These are phyloP conservation scores for Tillandsia fasciculata DNA, from an alignment of 176 grass and related monocot genomes.

Conservation along the genomic window DNA sequence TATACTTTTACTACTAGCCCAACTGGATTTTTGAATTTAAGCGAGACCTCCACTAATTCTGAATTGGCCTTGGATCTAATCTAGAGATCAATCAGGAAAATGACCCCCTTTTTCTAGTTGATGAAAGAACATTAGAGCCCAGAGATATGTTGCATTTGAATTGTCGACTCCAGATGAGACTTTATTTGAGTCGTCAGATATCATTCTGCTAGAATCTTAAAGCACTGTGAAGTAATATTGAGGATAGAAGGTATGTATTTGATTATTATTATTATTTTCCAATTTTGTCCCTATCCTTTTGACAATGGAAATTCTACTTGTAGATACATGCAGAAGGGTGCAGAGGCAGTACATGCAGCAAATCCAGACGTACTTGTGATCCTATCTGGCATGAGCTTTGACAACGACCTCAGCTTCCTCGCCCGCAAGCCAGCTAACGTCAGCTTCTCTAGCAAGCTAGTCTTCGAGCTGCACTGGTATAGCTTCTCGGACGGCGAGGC, in stretches of 20 bases:
- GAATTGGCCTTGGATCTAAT: no score
- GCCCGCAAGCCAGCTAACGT: slow-evolving; percentile 33
- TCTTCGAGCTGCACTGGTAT: slow-evolving; percentile 98
- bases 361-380: slow-evolving; percentile 64
- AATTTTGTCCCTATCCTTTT: neutral
- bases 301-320: slow-evolving; percentile 2
- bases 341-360: slow-evolving; percentile 66
- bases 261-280: no score
- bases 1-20: no score
- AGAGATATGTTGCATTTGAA: no score
- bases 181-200: no score
- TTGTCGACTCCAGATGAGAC: no score
- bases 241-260: no score
- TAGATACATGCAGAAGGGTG: slow-evolving; percentile 86
- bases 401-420: slow-evolving; percentile 79
- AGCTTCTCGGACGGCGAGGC: slow-evolving; percentile 54
- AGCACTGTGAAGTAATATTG: no score
- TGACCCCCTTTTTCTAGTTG: neutral
- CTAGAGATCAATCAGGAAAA: no score
- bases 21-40: no score
- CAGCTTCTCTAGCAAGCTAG: slow-evolving; percentile 47
- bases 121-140: neutral
- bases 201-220: no score
- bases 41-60: no score
- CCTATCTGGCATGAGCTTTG: slow-evolving; percentile 60